Percentiles rank a stretch among this genome's conserved stretches.
Conservation (phyloP, 495 filamentous ascomycete genomes). For the Penicillium maclennaniae region DNA sequence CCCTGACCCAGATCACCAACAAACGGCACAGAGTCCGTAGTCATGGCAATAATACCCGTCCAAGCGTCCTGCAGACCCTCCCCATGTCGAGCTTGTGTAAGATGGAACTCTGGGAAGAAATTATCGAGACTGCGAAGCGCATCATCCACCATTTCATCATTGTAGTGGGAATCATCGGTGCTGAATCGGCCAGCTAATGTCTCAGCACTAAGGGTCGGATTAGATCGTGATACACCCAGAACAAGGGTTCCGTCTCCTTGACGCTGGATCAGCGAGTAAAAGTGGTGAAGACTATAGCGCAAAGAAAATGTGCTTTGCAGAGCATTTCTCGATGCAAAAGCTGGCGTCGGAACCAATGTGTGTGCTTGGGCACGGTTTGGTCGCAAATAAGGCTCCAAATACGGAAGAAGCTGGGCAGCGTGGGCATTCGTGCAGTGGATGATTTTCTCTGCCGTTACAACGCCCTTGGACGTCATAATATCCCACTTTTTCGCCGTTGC, state of each 20-base stretch:
- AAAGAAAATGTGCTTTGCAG: slow-evolving; percentile 26
- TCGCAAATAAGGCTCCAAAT: slow-evolving; percentile 18
- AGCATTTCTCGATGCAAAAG: slow-evolving; percentile 12
- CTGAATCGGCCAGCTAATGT: slow-evolving; percentile 20
- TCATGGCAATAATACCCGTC: slow-evolving; percentile 36
- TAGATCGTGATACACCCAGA: slow-evolving; percentile 28
- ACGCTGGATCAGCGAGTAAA: slow-evolving; percentile 30
- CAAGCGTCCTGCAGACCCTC: slow-evolving; percentile 31
- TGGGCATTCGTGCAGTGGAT: slow-evolving; percentile 35
- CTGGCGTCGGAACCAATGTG: slow-evolving; percentile 20
- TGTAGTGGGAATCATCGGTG: slow-evolving; percentile 24
- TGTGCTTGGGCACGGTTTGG: slow-evolving; percentile 32
- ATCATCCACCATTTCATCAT: slow-evolving; percentile 26
- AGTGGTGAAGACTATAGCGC: slow-evolving; percentile 29
- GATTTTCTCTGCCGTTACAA: slow-evolving; percentile 18
- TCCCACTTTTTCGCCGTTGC: slow-evolving; percentile 17
- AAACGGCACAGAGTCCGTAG: slow-evolving; percentile 29
- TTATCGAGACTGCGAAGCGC: slow-evolving; percentile 19
- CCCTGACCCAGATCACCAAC: slow-evolving; percentile 29
- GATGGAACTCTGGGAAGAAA: slow-evolving; percentile 17
- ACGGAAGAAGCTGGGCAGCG: slow-evolving; percentile 25
- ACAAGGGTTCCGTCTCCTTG: slow-evolving; percentile 26
- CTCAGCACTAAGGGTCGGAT: slow-evolving; percentile 22
- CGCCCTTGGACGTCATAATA: slow-evolving; percentile 20
- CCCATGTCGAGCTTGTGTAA: slow-evolving; percentile 9